phyloP scores from a whole-genome alignment of 1,284 basidiomycete species.

The Cryptococcus maquisensis region DNA sequence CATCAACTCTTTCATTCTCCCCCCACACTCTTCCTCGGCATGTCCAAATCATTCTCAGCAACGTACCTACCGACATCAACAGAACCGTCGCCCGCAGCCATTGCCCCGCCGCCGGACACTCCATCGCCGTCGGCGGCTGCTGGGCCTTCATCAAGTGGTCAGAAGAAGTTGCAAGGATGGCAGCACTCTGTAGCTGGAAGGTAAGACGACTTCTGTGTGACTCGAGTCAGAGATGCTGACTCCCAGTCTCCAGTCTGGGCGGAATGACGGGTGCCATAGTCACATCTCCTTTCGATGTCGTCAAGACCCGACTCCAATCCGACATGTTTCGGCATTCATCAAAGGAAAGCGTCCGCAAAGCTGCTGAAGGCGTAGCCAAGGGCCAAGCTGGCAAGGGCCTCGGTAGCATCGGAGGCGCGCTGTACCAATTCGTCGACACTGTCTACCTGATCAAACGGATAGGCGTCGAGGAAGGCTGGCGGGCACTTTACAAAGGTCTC shows the following conservation, averaged over 20 bases:
- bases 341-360: conserved; percentile 12
- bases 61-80: neutral
- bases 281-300: conserved; percentile 95
- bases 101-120: no score
- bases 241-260: conserved; percentile 61
- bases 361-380: conserved; percentile 7
- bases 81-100: no score
- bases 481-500: conserved; percentile 89
- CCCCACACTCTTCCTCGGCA: neutral
- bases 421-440: conserved; percentile 95
- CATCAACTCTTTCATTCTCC: neutral
- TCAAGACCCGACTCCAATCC: conserved; percentile 94
- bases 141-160: no score
- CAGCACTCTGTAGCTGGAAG: conserved; percentile 80
- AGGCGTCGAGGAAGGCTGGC: conserved; percentile 80
- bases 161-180: conserved; percentile 66
- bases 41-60: neutral
- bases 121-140: no score
- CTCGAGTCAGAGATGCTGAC: neutral
- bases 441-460: conserved; percentile 86
- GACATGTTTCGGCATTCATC: conserved; percentile 65
- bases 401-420: conserved; percentile 55
- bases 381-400: conserved; percentile 9
- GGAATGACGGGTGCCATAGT: conserved; percentile 98
- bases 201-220: conserved; percentile 53